A percentile compares a stretch with the other conserved stretches of the same genome.
Conservation (phyloP, 2,329 filamentous ascomycete genomes). For the Orbilia blumenaviensis region DNA sequence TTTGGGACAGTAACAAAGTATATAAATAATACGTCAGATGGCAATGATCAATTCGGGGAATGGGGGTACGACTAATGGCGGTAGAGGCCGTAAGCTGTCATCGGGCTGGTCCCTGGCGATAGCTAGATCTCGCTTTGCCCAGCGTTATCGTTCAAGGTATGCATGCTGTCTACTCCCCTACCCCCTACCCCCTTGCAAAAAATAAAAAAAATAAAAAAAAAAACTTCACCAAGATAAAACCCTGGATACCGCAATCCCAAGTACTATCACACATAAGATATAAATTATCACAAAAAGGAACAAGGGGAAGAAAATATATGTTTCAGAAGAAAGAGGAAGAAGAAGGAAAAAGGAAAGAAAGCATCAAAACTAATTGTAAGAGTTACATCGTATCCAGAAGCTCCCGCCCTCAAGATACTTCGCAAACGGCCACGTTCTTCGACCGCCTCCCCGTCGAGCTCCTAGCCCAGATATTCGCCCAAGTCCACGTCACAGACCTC, state of each 20-base stretch:
- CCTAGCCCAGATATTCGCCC: conserved; percentile 57
- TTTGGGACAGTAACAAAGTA: neutral
- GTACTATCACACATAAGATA: too few relatives aligned
- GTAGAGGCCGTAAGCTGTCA: conserved; percentile 43
- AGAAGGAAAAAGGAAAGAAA: neutral
- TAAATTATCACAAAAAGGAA: neutral
- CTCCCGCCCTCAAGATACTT: conserved; percentile 10
- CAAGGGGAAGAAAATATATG: neutral
- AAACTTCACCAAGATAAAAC: too few relatives aligned
- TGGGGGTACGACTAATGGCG: neutral
- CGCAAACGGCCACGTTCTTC: conserved; percentile 55
- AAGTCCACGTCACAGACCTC: conserved; percentile 56
- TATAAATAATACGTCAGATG: too few relatives aligned
- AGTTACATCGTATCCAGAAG: conserved; percentile 6
- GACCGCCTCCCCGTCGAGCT: conserved; percentile 57
- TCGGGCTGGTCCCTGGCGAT: conserved; percentile 45
- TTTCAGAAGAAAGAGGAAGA: too few relatives aligned
- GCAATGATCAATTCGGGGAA: conserved; percentile 23
- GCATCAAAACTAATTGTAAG: neutral
- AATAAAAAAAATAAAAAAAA: neutral
- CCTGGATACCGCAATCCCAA: too few relatives aligned
- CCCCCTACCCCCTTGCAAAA: neutral
- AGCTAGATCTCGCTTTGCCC: conserved; percentile 38
- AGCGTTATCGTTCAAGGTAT: conserved; percentile 44
- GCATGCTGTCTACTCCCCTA: neutral